Conservation (phyloP, 2,329 filamentous ascomycete species). For the Beauveria caledonica region DNA sequence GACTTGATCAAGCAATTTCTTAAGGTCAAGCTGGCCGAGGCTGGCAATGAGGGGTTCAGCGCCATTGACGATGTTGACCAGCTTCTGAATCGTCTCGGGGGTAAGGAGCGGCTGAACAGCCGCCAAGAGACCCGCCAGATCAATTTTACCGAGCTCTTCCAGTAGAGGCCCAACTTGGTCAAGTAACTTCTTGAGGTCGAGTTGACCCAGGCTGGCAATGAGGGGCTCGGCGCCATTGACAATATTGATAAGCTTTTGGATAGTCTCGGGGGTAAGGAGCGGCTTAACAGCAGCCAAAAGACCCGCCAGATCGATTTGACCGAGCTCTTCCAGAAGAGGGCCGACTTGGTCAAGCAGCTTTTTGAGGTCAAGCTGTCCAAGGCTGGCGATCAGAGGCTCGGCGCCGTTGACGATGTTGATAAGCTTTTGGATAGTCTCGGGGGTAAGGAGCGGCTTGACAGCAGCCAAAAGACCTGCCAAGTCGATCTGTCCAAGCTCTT, state of each 20-base stretch:
- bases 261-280: constrained; percentile 24
- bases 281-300: constrained; percentile 26
- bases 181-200: constrained; percentile 15
- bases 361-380: constrained; percentile 12
- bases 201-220: constrained; percentile 18
- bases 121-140: constrained; percentile 22
- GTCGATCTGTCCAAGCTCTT: too few relatives aligned
- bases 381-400: constrained; percentile 4
- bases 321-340: constrained; percentile 19
- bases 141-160: constrained; percentile 21
- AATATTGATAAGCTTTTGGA: constrained; percentile 18
- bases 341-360: constrained; percentile 11
- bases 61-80: constrained; percentile 14
- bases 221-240: constrained; percentile 3
- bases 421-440: constrained; percentile 17
- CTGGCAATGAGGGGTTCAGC: constrained; percentile 15
- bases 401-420: neutral
- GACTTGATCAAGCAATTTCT: constrained; percentile 16
- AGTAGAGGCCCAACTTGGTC: constrained; percentile 20
- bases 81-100: constrained; percentile 20
- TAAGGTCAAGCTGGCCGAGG: constrained; percentile 16
- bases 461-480: constrained; percentile 11
- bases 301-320: constrained; percentile 20
- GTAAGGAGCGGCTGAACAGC: constrained; percentile 27
- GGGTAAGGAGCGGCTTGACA: constrained; percentile 8